Conservation (phyloP, 768 basidiomycete species). For the Scleroderma citrinum region DNA sequence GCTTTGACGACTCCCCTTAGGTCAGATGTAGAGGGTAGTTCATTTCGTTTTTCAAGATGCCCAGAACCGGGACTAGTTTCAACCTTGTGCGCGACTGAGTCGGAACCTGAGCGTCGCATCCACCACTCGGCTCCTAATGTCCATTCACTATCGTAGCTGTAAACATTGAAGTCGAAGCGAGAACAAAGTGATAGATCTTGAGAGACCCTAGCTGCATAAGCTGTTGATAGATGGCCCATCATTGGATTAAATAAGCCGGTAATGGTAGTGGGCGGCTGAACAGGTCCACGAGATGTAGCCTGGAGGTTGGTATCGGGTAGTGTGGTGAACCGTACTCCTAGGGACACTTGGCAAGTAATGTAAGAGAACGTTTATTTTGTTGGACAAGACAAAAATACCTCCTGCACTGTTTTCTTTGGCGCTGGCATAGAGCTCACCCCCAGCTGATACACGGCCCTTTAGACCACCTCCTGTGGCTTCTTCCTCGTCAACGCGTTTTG, state of each 20-base stretch:
- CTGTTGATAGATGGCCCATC: constrained; percentile 87
- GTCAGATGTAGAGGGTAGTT: constrained; percentile 23
- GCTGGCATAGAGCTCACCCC: constrained; percentile 91
- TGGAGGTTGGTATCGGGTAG: constrained; percentile 67
- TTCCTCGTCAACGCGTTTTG: constrained; percentile 91
- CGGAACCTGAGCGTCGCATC: constrained; percentile 56
- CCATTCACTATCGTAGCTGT: constrained; percentile 96
- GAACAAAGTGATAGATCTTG: constrained; percentile 81
- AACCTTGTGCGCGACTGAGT: constrained; percentile 15
- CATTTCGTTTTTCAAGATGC: constrained; percentile 4
- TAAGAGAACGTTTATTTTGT: constrained; percentile 4
- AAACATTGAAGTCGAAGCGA: constrained; percentile 93
- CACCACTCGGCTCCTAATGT: constrained; percentile 96
- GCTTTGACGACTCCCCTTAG: constrained; percentile 86
- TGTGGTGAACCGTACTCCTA: constrained; percentile 91
- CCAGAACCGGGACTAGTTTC: neutral
- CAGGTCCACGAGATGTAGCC: constrained; percentile 21
- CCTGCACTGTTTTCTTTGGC: constrained; percentile 91
- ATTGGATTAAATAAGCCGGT: constrained; percentile 95
- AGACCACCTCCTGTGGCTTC: constrained; percentile 89
- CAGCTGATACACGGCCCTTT: constrained; percentile 84
- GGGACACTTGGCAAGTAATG: constrained; percentile 56
- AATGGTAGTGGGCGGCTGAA: constrained; percentile 90
- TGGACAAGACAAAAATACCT: constrained; percentile 40
- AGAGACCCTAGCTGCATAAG: constrained; percentile 86